phyloP scores from a whole-genome alignment of 192 early-diverging fungal genomes.

The Umbelopsis sp. region DNA sequence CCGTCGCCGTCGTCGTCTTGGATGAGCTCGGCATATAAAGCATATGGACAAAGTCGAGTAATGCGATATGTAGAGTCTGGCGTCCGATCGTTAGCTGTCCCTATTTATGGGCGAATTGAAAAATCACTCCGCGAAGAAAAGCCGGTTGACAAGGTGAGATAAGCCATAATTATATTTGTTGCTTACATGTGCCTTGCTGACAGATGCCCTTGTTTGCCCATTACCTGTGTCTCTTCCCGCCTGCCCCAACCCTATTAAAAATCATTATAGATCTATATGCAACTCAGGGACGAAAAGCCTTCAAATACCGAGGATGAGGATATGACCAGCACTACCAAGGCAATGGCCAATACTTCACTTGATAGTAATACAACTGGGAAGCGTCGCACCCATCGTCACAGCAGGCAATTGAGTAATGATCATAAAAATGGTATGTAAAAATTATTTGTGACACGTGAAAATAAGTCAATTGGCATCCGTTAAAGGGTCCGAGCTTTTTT shows the following conservation, averaged over 20 bases:
- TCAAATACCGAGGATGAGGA: neutral
- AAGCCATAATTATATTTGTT: neutral
- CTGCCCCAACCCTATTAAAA: no score
- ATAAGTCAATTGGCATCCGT: constrained; percentile 24
- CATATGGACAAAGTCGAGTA: constrained; percentile 5
- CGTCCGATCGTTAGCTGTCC: constrained; percentile 13
- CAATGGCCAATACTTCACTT: constrained; percentile 7
- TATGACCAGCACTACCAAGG: constrained; percentile 3
- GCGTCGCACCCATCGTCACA: neutral
- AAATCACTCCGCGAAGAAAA: constrained; percentile 16
- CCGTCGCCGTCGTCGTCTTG: constrained; percentile 1
- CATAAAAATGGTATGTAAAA: neutral
- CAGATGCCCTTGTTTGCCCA: neutral
- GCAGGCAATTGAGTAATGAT: neutral
- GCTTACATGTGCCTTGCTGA: constrained; percentile 15
- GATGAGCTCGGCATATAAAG: constrained; percentile 17
- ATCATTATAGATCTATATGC: neutral
- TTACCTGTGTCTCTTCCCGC: no score
- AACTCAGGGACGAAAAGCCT: neutral
- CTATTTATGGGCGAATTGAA: constrained; percentile 19
- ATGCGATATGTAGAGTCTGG: constrained; percentile 20
- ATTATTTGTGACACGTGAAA: constrained; percentile 33
- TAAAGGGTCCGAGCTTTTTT: constrained; percentile 18
- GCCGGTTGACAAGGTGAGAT: constrained; percentile 21
- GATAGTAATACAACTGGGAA: neutral